phyloP scores from a whole-genome alignment of 169 alveolate genomes.

The Amoebophrya sp. region DNA sequence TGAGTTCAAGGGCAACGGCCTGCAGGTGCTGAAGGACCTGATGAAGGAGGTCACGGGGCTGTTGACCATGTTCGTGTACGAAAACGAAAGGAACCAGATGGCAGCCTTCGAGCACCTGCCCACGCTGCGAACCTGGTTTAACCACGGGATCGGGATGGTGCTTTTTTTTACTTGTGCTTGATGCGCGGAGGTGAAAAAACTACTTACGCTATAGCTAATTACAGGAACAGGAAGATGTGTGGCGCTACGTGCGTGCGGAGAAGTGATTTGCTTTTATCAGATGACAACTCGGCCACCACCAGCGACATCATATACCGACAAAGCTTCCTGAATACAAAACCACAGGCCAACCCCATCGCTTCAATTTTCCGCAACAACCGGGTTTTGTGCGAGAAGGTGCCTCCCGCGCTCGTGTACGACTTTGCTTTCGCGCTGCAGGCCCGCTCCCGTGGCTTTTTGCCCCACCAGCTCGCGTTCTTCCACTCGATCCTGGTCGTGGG shows the following conservation, averaged over 20 bases:
- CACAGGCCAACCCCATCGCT: neutral
- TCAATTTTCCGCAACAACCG: neutral
- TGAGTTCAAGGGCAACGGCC: neutral
- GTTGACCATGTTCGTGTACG: neutral
- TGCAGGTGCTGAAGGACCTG: neutral
- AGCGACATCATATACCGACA: no score
- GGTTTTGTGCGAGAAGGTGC: neutral
- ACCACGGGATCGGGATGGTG: neutral
- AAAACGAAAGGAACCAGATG: neutral
- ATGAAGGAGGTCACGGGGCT: neutral
- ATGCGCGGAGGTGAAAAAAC: no score
- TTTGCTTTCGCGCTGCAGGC: neutral
- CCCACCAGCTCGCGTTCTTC: neutral
- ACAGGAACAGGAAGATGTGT: no score
- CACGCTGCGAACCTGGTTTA: neutral
- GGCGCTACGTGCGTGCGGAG: no score
- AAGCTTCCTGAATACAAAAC: no score
- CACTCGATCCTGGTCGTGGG: neutral
- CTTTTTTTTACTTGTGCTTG: no score
- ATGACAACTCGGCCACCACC: no score
- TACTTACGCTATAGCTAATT: no score
- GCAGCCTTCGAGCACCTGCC: neutral
- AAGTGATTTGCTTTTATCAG: no score
- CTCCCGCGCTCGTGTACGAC: neutral
- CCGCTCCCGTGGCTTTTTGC: neutral